These are phyloP conservation scores for Tricholoma terreum DNA, from an alignment of 768 basidiomycete genomes.

Conservation along the genomic window DNA sequence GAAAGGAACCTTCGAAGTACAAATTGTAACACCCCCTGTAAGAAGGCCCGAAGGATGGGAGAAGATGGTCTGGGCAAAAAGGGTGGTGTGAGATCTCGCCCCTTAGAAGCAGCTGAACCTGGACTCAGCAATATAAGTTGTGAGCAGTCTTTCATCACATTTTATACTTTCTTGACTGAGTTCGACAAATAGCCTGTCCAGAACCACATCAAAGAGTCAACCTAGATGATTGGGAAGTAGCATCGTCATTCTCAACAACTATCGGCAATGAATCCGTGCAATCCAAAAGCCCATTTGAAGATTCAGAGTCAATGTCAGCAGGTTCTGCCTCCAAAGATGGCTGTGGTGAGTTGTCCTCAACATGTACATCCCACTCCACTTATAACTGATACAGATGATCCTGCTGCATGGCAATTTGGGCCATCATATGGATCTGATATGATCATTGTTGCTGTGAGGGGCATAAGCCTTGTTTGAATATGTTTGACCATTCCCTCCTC, in stretches of 20 bases:
- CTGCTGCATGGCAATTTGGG: neutral
- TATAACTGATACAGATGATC: neutral
- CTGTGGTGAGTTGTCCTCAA: neutral
- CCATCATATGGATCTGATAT: neutral
- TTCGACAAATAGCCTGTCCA: neutral
- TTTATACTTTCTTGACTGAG: no score
- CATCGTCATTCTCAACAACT: neutral
- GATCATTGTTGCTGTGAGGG: neutral
- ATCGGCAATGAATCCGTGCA: neutral
- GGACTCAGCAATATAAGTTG: neutral
- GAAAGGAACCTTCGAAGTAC: neutral
- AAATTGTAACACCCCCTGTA: neutral
- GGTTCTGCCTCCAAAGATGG: neutral
- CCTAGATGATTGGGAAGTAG: neutral
- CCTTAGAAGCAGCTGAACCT: neutral
- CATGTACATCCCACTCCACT: neutral
- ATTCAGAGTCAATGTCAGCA: neutral
- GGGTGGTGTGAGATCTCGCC: neutral
- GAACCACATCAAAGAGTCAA: neutral
- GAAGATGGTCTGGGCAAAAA: neutral
- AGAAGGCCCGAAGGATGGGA: neutral
- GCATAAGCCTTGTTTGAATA: neutral
- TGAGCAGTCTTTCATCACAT: no score
- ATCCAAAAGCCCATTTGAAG: neutral
- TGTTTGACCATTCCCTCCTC: no score